Evolutionary conservation across 2,329 filamentous ascomycete species (phyloP), one percentile per base, ranked within the genome.

Genomic region (Aspergillus costaricaensis): DNA sequence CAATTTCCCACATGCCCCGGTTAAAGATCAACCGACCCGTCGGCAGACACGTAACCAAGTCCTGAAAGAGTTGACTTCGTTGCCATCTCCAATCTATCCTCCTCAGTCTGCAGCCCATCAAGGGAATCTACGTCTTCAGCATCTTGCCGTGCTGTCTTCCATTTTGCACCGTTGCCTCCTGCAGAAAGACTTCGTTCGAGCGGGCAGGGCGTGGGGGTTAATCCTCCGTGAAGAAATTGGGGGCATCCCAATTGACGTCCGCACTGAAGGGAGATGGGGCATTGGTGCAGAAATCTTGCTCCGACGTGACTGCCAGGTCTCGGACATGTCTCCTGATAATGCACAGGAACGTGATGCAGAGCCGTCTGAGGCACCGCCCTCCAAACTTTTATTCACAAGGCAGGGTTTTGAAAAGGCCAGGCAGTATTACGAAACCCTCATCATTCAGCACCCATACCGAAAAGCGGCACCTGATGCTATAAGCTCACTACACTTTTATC

Each of bases 271-370:
- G 38, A 83, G 90, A 65, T 97, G 93, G 94, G 88, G 88, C 14
- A 83, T 96, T 48, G 92, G 91, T 0, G 91, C 91, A 2, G 93
- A 96, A 76, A 85, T 97, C 19, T 77, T 96, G 58, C 86, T 96
- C 77, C 85, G 89, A 15, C 76, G 76, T 70, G 77, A 70, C 65
- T 67, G 63, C 57, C 63, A 74, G 59, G 64, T 62, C 59, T 61
- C 66, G 17, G 60, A 60, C 25, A 67, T 38, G 25, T 17, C 59
- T 17, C n/a, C 60, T 25, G 58, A 52, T 14, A 23, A 38, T 32
- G 19, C 17, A 15, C n/a, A 15, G 39, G 30, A 57, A 21, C 27
- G 30, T 41, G 60, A 62, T 51, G 57, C 14, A 32, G 41, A 25
- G 0, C 38, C 51, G 27, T 57, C 27, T n/a, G 27, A 39, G 9